Base-by-base conservation (phyloP, 495 filamentous ascomycete species). In the Aspergillus sclerotioniger region DNA sequence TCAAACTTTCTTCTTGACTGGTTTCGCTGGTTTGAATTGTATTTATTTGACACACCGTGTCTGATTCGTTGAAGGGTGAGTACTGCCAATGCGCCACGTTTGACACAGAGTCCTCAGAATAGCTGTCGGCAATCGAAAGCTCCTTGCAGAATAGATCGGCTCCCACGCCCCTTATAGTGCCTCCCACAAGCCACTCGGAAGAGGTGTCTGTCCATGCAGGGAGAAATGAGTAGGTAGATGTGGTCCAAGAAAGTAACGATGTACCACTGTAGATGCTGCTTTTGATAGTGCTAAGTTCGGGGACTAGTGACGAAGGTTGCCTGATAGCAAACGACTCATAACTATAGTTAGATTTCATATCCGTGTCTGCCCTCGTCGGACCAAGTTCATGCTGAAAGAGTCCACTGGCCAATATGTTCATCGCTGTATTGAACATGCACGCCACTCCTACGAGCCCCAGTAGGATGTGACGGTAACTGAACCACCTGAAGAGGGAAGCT, bases 231-330 rank as follows among this genome's bases (percentile, higher is more conserved):
- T 16, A 41, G 17, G 41, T 55, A 2, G 41, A 46, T 12, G 43
- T 55, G n/a, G 53, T 55, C 53, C 53, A 55, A 16, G 53, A 25
- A 32, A 55, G 53, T 16, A 55, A 9, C 1, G 53, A 55, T 1
- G 29, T 35, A n/a, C 39, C 43, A 46, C 41, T 48, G 9, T 55
- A 55, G 16, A 55, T 55, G 37, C 53, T 55, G 4, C 41, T 48
- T 29, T 33, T 39, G 28, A 47, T 47, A 13, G 32, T 12, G 47
- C 48, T 43, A n/a, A 44, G 41, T 33, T 55, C 53, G 2, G 53
- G 25, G 12, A 55, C n/a, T 17, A 55, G 35, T 33, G 43, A 55
- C 17, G 53, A 47, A 15, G 44, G 53, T n/a, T 48, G 25, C 29
- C 53, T 19, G 8, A 44, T 31, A 8, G 17, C 17, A 28, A 55